Base-by-base conservation (phyloP, 805 yeast species). In the Spencermartinsiella europaea region DNA sequence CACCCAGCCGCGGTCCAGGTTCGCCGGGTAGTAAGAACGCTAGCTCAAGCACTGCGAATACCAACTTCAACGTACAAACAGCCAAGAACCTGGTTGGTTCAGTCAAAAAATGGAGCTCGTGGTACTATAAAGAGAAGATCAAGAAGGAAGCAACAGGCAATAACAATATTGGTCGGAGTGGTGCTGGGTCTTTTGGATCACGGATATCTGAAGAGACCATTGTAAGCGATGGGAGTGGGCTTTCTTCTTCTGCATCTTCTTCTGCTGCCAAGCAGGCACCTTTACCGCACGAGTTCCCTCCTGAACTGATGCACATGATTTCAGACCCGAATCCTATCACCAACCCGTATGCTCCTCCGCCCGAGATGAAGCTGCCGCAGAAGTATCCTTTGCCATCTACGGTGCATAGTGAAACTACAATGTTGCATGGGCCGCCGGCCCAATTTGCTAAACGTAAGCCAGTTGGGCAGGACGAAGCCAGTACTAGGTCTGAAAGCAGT, bases 271-370 rank as follows among this genome's bases (percentile, higher is more conserved):
- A 27, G 21, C 37, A 45, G n/a, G 63, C 63, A 5, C 63, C 63
- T 3, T 36, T 44, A 19, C 56, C 63, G 2, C 63, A 59, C 41
- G 44, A 51, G 15, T 59, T 59, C 45, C 63, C 63, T 8, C 62
- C 62, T 1, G 63, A 59, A 37, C 36, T 59, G 49, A 50, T 59
- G 44, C 45, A 44, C 20, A 21, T 43, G 44, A 21, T 58, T 27
- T 40, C 45, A 28, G 42, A 49, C 25, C 47, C 49, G 20, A 21
- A 20, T 21, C 16, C 42, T 3, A 25, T 21, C 16, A 15, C 5
- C 14, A 47, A 52, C 34, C 59, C 56, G 7, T 55, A 51, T 44
- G 47, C 45, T 10, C 56, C 54, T 3, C 45, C 52, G 3, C 55
- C 60, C 4, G 59, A 56, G 15, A 53, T 57, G 58, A 44, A 44